These are phyloP conservation scores for Selaginella moellendorffii DNA, from an alignment of 75 land plant species.

Conservation along the genomic window DNA sequence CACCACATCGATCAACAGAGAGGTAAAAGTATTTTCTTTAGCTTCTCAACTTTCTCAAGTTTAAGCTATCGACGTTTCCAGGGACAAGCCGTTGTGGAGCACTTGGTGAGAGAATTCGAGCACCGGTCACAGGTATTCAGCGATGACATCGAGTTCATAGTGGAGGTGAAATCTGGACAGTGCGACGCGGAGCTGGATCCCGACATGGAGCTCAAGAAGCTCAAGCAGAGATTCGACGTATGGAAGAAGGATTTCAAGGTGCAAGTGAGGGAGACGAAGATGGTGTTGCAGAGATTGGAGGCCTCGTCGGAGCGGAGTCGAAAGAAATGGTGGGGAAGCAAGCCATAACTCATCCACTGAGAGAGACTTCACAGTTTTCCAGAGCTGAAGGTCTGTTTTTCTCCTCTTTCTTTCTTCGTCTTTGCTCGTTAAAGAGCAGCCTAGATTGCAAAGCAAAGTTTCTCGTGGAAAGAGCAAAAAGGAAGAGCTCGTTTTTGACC, in stretches of 20 bases:
- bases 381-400: too few relatives aligned
- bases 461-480: too few relatives aligned
- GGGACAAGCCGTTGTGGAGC: conserved; percentile 1
- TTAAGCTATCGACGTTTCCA: too few relatives aligned
- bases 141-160: conserved; percentile 1
- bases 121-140: conserved; percentile 1
- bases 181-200: not conserved
- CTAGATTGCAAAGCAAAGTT: too few relatives aligned
- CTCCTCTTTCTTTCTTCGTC: too few relatives aligned
- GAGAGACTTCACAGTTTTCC: too few relatives aligned
- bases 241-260: conserved; percentile 9
- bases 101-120: not conserved
- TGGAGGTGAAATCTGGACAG: conserved; percentile 8
- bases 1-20: too few relatives aligned
- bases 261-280: not conserved
- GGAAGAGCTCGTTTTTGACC: too few relatives aligned
- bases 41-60: too few relatives aligned
- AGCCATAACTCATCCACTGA: too few relatives aligned
- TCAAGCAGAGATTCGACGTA: conserved; percentile 1
- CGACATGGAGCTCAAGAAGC: not conserved
- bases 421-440: too few relatives aligned
- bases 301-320: not conserved
- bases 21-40: not conserved
- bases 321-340: conserved; percentile 8
- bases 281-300: not conserved